A percentile compares a stretch with the other conserved stretches of the same genome.
Evolutionary conservation across 805 yeast species (phyloP).

Genomic region (Candida vartiovaarae): DNA sequence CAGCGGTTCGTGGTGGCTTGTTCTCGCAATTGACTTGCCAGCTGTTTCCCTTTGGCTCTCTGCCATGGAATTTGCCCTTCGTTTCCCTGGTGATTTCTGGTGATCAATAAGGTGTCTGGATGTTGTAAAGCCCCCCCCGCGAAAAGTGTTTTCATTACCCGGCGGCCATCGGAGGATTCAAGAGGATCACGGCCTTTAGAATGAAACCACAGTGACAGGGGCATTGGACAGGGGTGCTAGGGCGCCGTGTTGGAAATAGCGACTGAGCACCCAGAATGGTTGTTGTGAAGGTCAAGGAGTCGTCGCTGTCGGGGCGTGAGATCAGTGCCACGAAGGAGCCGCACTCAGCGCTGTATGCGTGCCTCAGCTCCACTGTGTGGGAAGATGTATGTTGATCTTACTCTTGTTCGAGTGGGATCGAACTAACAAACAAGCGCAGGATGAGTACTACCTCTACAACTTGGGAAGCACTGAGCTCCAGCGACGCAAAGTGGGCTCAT

Average conservation of each 20-base stretch:
- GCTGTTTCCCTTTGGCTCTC: too few relatives aligned
- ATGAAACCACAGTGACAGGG: too few relatives aligned
- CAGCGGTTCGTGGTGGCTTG: too few relatives aligned
- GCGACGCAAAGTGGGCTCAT: conserved; percentile 8
- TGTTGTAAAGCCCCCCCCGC: too few relatives aligned
- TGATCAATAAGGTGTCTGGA: too few relatives aligned
- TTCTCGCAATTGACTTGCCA: too few relatives aligned
- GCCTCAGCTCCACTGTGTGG: not conserved
- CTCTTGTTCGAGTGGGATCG: not conserved
- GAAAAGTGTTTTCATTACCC: too few relatives aligned
- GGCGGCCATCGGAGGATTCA: too few relatives aligned
- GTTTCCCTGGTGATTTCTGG: conserved; percentile 9
- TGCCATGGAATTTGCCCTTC: not conserved
- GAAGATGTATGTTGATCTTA: not conserved
- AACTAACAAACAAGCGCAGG: not conserved
- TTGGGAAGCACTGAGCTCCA: not conserved
- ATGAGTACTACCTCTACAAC: conserved; percentile 3
- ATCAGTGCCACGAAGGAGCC: conserved; percentile 4
- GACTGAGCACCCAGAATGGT: not conserved
- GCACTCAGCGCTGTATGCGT: not conserved
- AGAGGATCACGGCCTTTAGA: too few relatives aligned
- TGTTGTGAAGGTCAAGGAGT: conserved; percentile 1
- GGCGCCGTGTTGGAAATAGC: too few relatives aligned
- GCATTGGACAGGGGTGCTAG: too few relatives aligned
- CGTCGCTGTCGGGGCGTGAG: too few relatives aligned